phyloP scores from a whole-genome alignment of 2,329 filamentous ascomycete species.

The Colletotrichum limetticola region DNA sequence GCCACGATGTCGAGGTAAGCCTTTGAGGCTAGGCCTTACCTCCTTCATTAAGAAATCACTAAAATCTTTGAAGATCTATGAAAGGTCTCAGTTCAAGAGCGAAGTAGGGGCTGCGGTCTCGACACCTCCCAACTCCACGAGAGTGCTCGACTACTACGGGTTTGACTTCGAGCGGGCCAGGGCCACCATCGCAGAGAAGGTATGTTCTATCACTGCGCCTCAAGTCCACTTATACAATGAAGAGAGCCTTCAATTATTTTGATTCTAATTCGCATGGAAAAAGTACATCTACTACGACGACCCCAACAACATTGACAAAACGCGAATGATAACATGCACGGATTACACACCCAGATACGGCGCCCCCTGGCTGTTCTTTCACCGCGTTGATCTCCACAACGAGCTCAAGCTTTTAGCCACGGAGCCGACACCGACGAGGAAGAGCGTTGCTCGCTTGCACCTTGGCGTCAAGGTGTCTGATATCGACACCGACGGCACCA shows the following conservation, averaged over 20 bases:
- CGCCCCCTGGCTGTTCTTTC: conserved; percentile 1
- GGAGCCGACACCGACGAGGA: not conserved
- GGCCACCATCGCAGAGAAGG: not conserved
- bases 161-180: not conserved
- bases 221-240: too few species aligned
- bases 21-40: too few species aligned
- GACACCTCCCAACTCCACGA: not conserved
- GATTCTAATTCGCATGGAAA: not conserved
- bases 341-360: not conserved
- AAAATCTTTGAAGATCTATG: not conserved
- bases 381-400: conserved; percentile 8
- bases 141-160: not conserved
- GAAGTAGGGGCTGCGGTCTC: not conserved
- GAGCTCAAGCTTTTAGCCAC: conserved; percentile 8
- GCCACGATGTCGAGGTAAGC: conserved; percentile 3
- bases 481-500: not conserved
- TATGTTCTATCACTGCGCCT: not conserved
- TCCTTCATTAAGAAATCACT: not conserved
- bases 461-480: not conserved
- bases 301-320: not conserved
- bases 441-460: not conserved
- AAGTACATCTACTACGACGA: not conserved
- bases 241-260: not conserved
- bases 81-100: conserved; percentile 1
- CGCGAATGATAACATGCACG: not conserved